Base-by-base conservation (phyloP, 176 grass and related monocot genomes). In the Phoenix roebelenii region DNA sequence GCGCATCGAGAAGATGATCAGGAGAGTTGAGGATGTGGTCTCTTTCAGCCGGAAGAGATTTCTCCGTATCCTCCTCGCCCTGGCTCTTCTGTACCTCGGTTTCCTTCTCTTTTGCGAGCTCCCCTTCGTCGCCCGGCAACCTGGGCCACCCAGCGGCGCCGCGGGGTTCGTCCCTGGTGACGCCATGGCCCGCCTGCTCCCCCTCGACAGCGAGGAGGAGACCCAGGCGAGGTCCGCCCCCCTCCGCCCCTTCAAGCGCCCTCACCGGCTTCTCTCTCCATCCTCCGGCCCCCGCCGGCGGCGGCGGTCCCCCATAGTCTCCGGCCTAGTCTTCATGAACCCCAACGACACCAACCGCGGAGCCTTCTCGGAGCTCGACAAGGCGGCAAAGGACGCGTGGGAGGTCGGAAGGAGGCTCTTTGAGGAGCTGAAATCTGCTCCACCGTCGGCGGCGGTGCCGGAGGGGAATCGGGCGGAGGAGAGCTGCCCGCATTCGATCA, bases 401-500 rank as follows among this genome's bases (percentile, higher is more conserved):
- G 48, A 67, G 65, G 25, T 62, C 5, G 79, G 79, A 19, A 63
- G 25, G 44, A 76, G 53, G 55, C 54, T 72, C 3, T 60, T 82
- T 12, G 67, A 72, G 29, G 79, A 72, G 63, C 44, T 77, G 58
- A 60, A 62, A 63, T 54, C 67, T 50, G 25, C 79, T 61, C 73
- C 61, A 52, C 39, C 72, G 25, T 10, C 52, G 12, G 35, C 35
- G 10, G 10, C 1, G n/a, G 58, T 51, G 5, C 59, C 68, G 64
- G 50, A 72, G 32, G 58, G 59, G 58, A 70, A 23, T 12, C 67
- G 35, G 35, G 7, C 35, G 17, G 69, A 72, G 67, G 71, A 70
- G 58, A 82, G 61, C 65, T 98, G 93, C 76, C 81, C 93, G 52
- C 88, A 89, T 77, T 98, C 93, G 15, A 68, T 98, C 69, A 66